Evolutionary conservation across 768 basidiomycete species (phyloP).

Genomic region (Boletus huronensis): DNA sequence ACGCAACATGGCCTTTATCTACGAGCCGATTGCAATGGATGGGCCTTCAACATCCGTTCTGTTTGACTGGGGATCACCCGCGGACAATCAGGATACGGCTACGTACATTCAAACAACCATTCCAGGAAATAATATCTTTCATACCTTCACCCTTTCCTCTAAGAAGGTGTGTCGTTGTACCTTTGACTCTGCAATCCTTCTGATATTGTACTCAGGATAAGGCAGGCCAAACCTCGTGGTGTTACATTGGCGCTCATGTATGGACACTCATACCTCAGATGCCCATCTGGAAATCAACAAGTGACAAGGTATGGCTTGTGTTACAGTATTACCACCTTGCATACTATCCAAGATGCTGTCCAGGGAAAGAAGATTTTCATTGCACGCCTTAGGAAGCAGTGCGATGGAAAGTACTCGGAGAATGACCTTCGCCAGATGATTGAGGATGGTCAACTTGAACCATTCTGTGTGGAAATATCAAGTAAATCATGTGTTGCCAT

Average conservation of each 20-base stretch:
- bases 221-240: conserved; percentile 35
- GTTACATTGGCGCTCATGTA: conserved; percentile 48
- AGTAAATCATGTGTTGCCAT: conserved; percentile 16
- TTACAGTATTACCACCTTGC: not conserved
- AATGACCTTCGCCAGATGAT: conserved; percentile 38
- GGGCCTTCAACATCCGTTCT: conserved; percentile 40
- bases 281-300: conserved; percentile 40
- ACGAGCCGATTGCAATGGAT: conserved; percentile 56
- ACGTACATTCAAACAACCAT: conserved; percentile 32
- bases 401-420: conserved; percentile 30
- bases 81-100: conserved; percentile 32
- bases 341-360: not conserved
- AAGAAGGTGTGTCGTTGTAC: conserved; percentile 36
- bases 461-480: conserved; percentile 42
- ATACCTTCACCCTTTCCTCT: conserved; percentile 49
- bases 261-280: conserved; percentile 36
- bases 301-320: conserved; percentile 30
- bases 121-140: conserved; percentile 33
- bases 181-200: not conserved
- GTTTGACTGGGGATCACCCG: conserved; percentile 49
- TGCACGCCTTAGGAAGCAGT: conserved; percentile 35
- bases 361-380: conserved; percentile 35
- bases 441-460: conserved; percentile 39
- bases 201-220: conserved; percentile 30
- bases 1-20: conserved; percentile 44